phyloP scores from a whole-genome alignment of 345 rosid species.

The Hibiscus syriacus region DNA sequence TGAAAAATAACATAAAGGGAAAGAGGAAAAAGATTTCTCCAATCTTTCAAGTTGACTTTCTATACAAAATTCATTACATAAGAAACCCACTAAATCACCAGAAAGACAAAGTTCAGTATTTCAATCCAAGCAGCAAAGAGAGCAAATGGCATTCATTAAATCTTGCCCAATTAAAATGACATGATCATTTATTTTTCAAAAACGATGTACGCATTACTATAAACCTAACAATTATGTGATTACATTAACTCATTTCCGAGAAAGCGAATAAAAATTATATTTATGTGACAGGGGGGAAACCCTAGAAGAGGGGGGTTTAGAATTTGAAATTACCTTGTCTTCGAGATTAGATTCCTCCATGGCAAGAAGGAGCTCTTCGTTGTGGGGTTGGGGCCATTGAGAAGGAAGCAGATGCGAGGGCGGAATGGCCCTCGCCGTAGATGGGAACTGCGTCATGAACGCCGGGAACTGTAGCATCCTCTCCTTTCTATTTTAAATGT shows the following conservation, averaged over 20 bases:
- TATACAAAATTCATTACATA: no score
- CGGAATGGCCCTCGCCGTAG: slow-evolving; percentile 53
- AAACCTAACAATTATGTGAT: no score
- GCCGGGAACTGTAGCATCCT: slow-evolving; percentile 86
- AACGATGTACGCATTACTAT: neutral
- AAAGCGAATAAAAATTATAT: neutral
- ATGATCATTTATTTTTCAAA: neutral
- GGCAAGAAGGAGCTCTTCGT: slow-evolving; percentile 73
- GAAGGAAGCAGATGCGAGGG: slow-evolving; percentile 57
- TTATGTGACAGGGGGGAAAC: neutral
- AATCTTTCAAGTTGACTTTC: neutral
- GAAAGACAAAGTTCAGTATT: neutral
- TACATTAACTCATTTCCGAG: neutral
- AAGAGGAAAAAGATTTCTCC: neutral
- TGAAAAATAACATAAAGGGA: neutral
- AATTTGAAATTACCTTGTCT: slow-evolving; percentile 42
- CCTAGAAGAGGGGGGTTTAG: neutral
- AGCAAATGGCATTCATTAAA: neutral
- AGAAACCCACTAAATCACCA: neutral
- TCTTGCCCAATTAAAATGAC: neutral
- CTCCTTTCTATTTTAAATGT: neutral
- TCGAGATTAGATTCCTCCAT: slow-evolving; percentile 85
- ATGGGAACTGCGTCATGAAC: no score
- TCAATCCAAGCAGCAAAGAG: neutral
- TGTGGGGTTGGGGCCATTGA: slow-evolving; percentile 70